Base-by-base conservation (phyloP, 345 rosid species). In the Aquilaria yunnanensis region DNA sequence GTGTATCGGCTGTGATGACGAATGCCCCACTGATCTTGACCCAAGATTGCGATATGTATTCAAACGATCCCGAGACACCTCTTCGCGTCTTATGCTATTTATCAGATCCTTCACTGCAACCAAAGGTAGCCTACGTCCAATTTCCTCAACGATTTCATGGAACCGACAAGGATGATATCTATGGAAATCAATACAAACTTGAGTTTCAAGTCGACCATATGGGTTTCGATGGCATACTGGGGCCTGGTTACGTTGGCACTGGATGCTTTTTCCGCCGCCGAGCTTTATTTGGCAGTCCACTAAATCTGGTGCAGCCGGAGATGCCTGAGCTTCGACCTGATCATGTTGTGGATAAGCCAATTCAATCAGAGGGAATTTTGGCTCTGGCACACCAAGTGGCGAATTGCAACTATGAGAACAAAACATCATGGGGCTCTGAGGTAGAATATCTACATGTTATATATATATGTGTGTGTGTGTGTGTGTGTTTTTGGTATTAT, bases 31-130 rank as follows among this genome's bases (percentile, higher is more conserved):
- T 93, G 32, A 62, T 89, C 47, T 68, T 90, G 70, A 83, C 91
- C 14, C 64, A 85, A 41, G 98, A 93, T 13, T 87, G 98, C 60
- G 98, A 93, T 77, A 87, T 79, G 83, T 69, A 77, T 65, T 90
- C 97, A 0, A 93, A 87, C 64, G 83, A 90, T 60, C 89, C 96
- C 0, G 51, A 30, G 29, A 76, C 96, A 2, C 81, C 77, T 33
- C 61, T 47, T 3, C 80, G 84, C 23, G 79, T 68, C 10, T 50
- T 88, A 11, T 86, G 96, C 47, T 86, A 88, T 65, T 33, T 81
- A 2, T 67, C 66, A 0, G 89, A 91, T 13, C 81, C 85, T 0
- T 49, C 50, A 23, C 43, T 37, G 2, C 60, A 45, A 5, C 52
- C 81, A 4, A 37, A 55, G 5, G 55, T 71, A 30, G 86, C 75